Evolutionary conservation across 129 eudicot genomes (phyloP), one percentile per base, ranked within the genome.

Genomic region (Apium graveolens): DNA sequence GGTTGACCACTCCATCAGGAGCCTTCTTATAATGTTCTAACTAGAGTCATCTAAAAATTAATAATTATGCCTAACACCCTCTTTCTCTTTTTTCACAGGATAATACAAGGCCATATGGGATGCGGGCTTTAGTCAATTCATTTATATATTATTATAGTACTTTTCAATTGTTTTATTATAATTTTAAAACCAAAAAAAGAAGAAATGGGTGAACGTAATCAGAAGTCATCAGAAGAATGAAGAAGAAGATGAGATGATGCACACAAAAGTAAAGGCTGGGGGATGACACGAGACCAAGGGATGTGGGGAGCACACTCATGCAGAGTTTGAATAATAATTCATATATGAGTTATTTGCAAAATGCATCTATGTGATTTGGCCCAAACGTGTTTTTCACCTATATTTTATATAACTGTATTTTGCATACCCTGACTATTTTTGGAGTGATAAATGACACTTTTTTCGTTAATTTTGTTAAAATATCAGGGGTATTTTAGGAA

Each of bases 281-380:
- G 43, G 20, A 70, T 46, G 43, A 51, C 62, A 20, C 11, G 60
- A 51, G n/a, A 20, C 86, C 86, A 70, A 38, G 77, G 48, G 78
- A 73, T 74, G 85, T 75, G 87, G 87, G 85, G 80, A 75, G 79
- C 85, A 84, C 38, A 78, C 81, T 84, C 82, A 84, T 80, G 84
- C 82, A 73, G 11, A 73, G 62, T 68, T 80, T 80, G 84, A 84
- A 80, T 44, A 44, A 12, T n/a, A n/a, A n/a, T n/a, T n/a, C n/a
- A n/a, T n/a, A n/a, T n/a, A n/a, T n/a, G n/a, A n/a, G n/a, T n/a
- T n/a, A n/a, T n/a, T n/a, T n/a, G n/a, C n/a, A n/a, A n/a, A n/a
- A n/a, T n/a, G n/a, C n/a, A n/a, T n/a, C n/a, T n/a, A n/a, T n/a
- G n/a, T n/a, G n/a, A n/a, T n/a, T n/a, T n/a, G n/a, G n/a, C n/a